Evolutionary conservation across 371 early-diverging fungal species (phyloP).

Genomic region (Apophysomyces trapeziformis): DNA sequence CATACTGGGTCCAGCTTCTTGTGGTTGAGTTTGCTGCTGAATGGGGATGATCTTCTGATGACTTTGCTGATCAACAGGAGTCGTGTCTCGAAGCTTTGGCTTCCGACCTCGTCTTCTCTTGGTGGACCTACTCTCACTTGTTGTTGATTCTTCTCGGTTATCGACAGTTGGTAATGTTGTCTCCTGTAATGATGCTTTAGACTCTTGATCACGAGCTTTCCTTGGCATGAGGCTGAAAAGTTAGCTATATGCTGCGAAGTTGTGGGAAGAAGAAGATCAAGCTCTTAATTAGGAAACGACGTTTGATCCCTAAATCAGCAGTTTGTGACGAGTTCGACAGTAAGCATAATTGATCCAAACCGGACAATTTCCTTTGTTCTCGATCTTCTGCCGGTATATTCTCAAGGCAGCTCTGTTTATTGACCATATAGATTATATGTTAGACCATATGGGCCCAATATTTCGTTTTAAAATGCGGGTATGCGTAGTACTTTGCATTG

Average conservation of each 20-base stretch:
- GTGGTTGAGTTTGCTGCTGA: not conserved
- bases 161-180: not conserved
- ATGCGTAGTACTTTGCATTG: too few species aligned
- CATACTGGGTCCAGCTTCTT: not conserved
- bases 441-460: too few species aligned
- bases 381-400: too few species aligned
- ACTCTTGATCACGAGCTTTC: not conserved
- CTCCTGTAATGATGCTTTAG: not conserved
- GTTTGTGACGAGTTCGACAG: too few species aligned
- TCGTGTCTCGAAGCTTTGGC: not conserved
- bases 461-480: too few species aligned
- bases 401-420: too few species aligned
- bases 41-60: slow-evolving; percentile 7
- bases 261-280: not conserved
- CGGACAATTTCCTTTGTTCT: too few species aligned
- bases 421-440: too few species aligned
- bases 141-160: not conserved
- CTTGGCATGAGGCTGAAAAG: not conserved
- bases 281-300: not conserved
- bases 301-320: too few species aligned
- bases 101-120: not conserved
- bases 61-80: slow-evolving; percentile 2
- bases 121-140: not conserved
- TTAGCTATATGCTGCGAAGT: not conserved
- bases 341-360: too few species aligned